These are phyloP conservation scores for Medicago arabica DNA, from an alignment of 306 rosid genomes.

Conservation along the genomic window DNA sequence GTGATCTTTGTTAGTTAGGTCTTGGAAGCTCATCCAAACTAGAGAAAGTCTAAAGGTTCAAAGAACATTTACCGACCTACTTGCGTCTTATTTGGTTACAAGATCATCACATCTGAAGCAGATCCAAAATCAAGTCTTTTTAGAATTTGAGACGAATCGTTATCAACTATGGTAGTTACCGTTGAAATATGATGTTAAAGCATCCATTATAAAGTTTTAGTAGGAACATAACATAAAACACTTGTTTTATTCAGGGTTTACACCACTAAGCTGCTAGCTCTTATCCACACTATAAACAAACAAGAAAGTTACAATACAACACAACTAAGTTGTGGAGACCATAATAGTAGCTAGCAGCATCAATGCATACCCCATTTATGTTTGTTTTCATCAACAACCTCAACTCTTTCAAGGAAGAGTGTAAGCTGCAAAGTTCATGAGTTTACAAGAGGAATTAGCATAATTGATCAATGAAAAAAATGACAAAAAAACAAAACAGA, in stretches of 20 bases:
- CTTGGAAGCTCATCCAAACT: too few relatives aligned
- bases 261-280: conserved; percentile 45
- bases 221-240: conserved; percentile 19
- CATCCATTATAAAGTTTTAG: background rate
- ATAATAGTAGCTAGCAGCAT: conserved; percentile 39
- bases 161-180: background rate
- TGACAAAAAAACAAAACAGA: too few relatives aligned
- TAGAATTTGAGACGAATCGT: too few relatives aligned
- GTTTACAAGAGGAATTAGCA: background rate
- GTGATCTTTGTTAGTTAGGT: too few relatives aligned
- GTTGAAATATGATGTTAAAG: background rate
- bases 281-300: conserved; percentile 40
- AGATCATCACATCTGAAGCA: too few relatives aligned
- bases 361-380: conserved; percentile 19
- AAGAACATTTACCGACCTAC: too few relatives aligned
- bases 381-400: conserved; percentile 24
- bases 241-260: conserved; percentile 34
- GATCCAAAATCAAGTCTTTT: too few relatives aligned
- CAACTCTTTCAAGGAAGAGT: conserved; percentile 54
- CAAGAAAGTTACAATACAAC: conserved; percentile 33
- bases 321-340: conserved; percentile 23
- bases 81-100: too few relatives aligned
- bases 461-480: background rate
- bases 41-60: too few relatives aligned
- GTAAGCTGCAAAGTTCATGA: conserved; percentile 56